phyloP scores from a whole-genome alignment of 2,329 filamentous ascomycete species.

The Microcera coccophila region DNA sequence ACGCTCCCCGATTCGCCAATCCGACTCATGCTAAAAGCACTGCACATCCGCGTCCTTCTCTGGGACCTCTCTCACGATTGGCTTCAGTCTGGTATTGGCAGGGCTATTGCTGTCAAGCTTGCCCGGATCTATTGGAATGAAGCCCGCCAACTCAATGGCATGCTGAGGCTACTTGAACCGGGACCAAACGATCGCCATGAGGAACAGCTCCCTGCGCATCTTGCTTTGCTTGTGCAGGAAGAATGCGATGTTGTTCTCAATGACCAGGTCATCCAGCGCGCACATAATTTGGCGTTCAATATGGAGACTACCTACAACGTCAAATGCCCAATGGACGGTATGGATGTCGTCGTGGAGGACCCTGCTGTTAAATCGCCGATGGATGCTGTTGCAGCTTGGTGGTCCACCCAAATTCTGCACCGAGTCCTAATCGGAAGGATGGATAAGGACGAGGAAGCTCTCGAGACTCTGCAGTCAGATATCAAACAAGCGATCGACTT shows the following conservation, averaged over 20 bases:
- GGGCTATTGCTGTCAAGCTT: constrained; percentile 67
- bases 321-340: constrained; percentile 60
- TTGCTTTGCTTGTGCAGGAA: constrained; percentile 70
- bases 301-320: constrained; percentile 66
- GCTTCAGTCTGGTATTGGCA: constrained; percentile 60
- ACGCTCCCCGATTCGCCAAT: constrained; percentile 80
- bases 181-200: constrained; percentile 46
- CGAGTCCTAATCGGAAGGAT: constrained; percentile 63
- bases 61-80: constrained; percentile 70
- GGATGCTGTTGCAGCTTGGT: constrained; percentile 90
- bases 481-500: constrained; percentile 67
- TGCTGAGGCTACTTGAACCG: constrained; percentile 41
- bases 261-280: constrained; percentile 73
- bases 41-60: constrained; percentile 85
- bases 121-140: constrained; percentile 78
- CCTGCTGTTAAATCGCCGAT: constrained; percentile 79
- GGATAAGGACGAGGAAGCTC: constrained; percentile 41
- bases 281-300: constrained; percentile 88
- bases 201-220: constrained; percentile 66
- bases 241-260: constrained; percentile 80
- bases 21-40: constrained; percentile 83
- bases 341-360: constrained; percentile 83
- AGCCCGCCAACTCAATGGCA: constrained; percentile 61
- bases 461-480: constrained; percentile 33
- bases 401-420: constrained; percentile 71